Percentiles rank a stretch among this genome's conserved stretches.
These are phyloP conservation scores for Leccinum boreale DNA, from an alignment of 768 basidiomycete species.

Conservation along the genomic window DNA sequence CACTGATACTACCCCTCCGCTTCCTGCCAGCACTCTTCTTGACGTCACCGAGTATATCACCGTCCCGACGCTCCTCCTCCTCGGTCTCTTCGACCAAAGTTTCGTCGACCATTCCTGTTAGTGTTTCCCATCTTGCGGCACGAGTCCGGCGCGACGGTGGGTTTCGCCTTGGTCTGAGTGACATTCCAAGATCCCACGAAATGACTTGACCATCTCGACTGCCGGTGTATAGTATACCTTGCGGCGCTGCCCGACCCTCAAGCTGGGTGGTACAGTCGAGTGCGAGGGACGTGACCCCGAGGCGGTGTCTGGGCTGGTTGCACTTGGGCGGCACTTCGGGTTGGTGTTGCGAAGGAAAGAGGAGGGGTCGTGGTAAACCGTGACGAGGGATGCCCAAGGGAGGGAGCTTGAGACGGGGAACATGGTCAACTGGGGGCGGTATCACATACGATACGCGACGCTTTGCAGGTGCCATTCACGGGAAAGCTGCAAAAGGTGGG, in stretches of 20 bases:
- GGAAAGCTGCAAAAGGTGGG: neutral
- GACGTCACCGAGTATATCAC: constrained; percentile 77
- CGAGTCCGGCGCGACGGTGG: constrained; percentile 20
- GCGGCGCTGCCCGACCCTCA: constrained; percentile 58
- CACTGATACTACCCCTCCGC: constrained; percentile 28
- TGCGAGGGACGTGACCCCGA: constrained; percentile 85
- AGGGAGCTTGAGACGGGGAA: constrained; percentile 70
- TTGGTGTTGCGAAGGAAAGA: constrained; percentile 41
- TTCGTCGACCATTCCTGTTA: constrained; percentile 84
- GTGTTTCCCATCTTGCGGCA: constrained; percentile 63
- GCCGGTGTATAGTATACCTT: constrained; percentile 88
- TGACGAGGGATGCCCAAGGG: constrained; percentile 57
- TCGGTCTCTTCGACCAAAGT: constrained; percentile 62
- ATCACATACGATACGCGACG: constrained; percentile 87
- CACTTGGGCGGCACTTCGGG: constrained; percentile 17
- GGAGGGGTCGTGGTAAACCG: constrained; percentile 67
- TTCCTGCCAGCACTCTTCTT: constrained; percentile 35
- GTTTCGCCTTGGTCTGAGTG: constrained; percentile 47
- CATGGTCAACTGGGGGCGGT: constrained; percentile 61
- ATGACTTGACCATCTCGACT: constrained; percentile 87
- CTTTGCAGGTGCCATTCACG: constrained; percentile 44
- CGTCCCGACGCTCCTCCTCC: constrained; percentile 66
- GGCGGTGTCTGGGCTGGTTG: constrained; percentile 74
- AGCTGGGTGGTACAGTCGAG: constrained; percentile 81
- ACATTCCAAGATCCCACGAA: constrained; percentile 79